phyloP scores from a whole-genome alignment of 2,329 filamentous ascomycete species.

The Ophiostoma tasmaniense region DNA sequence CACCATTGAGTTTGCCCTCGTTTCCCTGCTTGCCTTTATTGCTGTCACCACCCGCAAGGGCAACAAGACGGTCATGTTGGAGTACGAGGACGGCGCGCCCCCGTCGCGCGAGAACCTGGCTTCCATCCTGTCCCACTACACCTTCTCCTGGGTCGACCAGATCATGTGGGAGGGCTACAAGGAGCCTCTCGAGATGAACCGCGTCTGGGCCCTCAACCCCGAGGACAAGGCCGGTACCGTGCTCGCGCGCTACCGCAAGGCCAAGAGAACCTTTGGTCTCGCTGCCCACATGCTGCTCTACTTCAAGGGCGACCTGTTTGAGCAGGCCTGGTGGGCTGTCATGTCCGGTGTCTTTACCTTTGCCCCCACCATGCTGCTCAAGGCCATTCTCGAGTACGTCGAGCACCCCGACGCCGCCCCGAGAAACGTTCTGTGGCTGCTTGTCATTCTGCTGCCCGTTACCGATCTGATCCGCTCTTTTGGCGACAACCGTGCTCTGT shows the following conservation, averaged over 20 bases:
- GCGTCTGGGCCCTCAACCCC: slow-evolving; percentile 86
- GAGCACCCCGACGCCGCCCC: slow-evolving; percentile 70
- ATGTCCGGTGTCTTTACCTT: slow-evolving; percentile 80
- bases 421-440: slow-evolving; percentile 86
- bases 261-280: slow-evolving; percentile 72
- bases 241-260: slow-evolving; percentile 71
- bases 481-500: slow-evolving; percentile 77
- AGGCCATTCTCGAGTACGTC: slow-evolving; percentile 89
- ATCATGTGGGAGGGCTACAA: slow-evolving; percentile 86
- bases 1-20: slow-evolving; percentile 66
- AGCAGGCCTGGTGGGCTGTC: slow-evolving; percentile 73
- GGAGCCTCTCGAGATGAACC: slow-evolving; percentile 68
- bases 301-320: slow-evolving; percentile 67
- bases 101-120: slow-evolving; percentile 81
- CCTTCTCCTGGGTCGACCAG: slow-evolving; percentile 83
- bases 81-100: slow-evolving; percentile 81
- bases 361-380: slow-evolving; percentile 80
- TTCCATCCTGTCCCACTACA: slow-evolving; percentile 78
- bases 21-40: slow-evolving; percentile 64
- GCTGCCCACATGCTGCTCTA: slow-evolving; percentile 75
- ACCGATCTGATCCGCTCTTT: slow-evolving; percentile 75
- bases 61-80: slow-evolving; percentile 78
- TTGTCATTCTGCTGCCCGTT: slow-evolving; percentile 80
- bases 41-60: slow-evolving; percentile 79
- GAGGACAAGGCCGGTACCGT: slow-evolving; percentile 80